phyloP scores from a whole-genome alignment of 1,284 basidiomycete species.

The Ceratobasidium sp. region DNA sequence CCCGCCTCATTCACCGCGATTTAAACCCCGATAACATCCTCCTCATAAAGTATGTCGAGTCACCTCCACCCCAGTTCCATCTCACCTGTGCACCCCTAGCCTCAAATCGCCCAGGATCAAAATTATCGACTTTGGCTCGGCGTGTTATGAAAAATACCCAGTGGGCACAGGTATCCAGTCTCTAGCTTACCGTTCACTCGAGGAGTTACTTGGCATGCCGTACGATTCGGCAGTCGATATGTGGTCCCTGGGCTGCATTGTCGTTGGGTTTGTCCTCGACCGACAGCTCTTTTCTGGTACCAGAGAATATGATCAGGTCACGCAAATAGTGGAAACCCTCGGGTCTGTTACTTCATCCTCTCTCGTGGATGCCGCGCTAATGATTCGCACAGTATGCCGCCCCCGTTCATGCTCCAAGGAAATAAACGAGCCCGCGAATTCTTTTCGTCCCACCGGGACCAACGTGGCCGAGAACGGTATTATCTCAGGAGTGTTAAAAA shows the following conservation, averaged over 20 bases:
- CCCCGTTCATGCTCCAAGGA: conserved; percentile 91
- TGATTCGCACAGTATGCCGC: conserved; percentile 73
- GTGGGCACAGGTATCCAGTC: conserved; percentile 99
- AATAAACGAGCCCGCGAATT: conserved; percentile 97
- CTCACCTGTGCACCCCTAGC: conserved; percentile 58
- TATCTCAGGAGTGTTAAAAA: conserved; percentile 92
- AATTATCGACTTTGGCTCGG: conserved; percentile 99
- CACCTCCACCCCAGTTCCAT: conserved; percentile 25
- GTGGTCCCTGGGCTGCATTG: conserved; percentile 96
- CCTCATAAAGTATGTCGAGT: conserved; percentile 81
- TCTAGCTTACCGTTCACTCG: conserved; percentile 97
- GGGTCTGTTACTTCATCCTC: conserved; percentile 69
- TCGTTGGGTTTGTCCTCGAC: conserved; percentile 96
- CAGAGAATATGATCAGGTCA: conserved; percentile 98
- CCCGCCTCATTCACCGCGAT: conserved; percentile 97
- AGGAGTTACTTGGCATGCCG: conserved; percentile 93
- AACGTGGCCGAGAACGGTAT: conserved; percentile 88
- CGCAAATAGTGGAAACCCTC: conserved; percentile 97
- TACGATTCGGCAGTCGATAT: conserved; percentile 96
- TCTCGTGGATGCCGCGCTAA: not conserved
- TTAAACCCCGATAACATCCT: conserved; percentile 97
- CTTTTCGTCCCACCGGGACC: conserved; percentile 85
- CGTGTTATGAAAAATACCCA: conserved; percentile 97
- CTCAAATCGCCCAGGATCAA: conserved; percentile 98
- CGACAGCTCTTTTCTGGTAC: conserved; percentile 98